These are phyloP conservation scores for Urostyla sp. DNA, from an alignment of 73 alveolate species.

Conservation along the genomic window DNA sequence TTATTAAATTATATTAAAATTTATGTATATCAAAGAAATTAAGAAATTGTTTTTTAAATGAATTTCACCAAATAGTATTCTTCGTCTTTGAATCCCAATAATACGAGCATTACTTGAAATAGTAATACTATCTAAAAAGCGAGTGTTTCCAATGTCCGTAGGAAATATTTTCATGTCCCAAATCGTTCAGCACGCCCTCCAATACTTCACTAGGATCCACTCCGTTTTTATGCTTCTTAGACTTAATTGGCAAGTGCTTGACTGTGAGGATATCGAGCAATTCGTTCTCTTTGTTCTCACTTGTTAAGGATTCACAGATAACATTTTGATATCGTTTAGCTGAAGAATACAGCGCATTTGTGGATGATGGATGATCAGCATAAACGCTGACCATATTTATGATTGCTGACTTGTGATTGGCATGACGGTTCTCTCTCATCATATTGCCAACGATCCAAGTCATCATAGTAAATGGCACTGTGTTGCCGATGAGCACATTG, in stretches of 20 bases:
- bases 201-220: constrained; percentile 34
- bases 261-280: constrained; percentile 44
- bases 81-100: constrained; percentile 11
- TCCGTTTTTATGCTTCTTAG: constrained; percentile 36
- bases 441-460: no score
- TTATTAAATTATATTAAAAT: no score
- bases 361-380: constrained; percentile 3
- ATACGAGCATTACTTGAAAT: constrained; percentile 36
- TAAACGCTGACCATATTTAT: constrained; percentile 26
- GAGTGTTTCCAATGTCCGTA: constrained; percentile 60
- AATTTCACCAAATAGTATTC: no score
- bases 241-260: constrained; percentile 44
- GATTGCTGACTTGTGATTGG: constrained; percentile 41
- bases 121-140: constrained; percentile 15
- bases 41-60: no score
- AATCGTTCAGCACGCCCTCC: constrained; percentile 38
- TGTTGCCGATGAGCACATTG: no score
- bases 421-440: no score
- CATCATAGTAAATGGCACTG: no score
- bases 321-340: constrained; percentile 41
- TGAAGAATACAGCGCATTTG: constrained; percentile 17
- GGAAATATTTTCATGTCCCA: constrained; percentile 37
- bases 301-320: constrained; percentile 13
- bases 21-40: no score
- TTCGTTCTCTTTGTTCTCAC: constrained; percentile 44